Conservation (phyloP, 495 filamentous ascomycete genomes). For the Neurospora sp. region DNA sequence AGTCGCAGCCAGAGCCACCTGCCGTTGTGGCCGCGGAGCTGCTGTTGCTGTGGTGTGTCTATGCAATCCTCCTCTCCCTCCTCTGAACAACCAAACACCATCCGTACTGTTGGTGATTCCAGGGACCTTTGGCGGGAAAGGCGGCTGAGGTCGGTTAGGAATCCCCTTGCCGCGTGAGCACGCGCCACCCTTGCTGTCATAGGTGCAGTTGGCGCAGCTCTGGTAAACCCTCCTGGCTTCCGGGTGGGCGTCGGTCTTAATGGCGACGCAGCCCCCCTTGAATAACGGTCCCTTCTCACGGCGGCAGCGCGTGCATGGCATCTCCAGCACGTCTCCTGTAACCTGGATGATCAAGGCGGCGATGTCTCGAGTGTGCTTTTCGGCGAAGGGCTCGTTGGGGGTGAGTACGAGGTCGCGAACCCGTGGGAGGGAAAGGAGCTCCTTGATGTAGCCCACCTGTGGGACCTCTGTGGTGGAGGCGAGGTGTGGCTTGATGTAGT, state of each 20-base stretch:
- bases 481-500: slow-evolving; percentile 2
- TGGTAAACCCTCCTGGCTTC: slow-evolving; percentile 6
- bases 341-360: slow-evolving; percentile 20
- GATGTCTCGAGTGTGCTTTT: slow-evolving; percentile 11
- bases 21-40: neutral
- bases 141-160: neutral
- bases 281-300: slow-evolving; percentile 6
- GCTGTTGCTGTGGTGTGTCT: neutral
- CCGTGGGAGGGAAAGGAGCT: slow-evolving; percentile 7
- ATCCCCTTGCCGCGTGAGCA: neutral
- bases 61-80: neutral
- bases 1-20: neutral
- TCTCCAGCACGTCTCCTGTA: slow-evolving; percentile 7
- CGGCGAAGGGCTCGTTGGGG: slow-evolving; percentile 3
- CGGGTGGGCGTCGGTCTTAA: neutral
- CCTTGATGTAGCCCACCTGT: neutral
- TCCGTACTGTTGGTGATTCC: neutral
- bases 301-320: slow-evolving; percentile 8
- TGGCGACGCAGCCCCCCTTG: slow-evolving; percentile 3
- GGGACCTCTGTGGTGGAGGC: neutral
- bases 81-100: neutral
- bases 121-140: neutral
- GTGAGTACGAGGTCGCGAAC: slow-evolving; percentile 12
- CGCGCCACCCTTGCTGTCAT: slow-evolving; percentile 3
- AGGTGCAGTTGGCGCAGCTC: slow-evolving; percentile 14